phyloP scores from a whole-genome alignment of 2,329 filamentous ascomycete species.

The Fusarium hostae region DNA sequence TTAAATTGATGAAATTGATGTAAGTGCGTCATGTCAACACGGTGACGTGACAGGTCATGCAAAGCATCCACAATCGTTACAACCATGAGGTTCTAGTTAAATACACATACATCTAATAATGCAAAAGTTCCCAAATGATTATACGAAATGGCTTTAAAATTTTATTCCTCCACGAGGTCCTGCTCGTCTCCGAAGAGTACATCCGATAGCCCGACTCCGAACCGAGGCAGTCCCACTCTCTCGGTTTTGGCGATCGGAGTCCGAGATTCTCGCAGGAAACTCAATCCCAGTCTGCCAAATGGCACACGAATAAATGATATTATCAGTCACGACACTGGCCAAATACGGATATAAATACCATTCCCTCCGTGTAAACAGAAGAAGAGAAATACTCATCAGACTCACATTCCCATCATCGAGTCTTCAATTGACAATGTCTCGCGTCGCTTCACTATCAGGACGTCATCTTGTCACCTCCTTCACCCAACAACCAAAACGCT shows the following conservation, averaged over 20 bases:
- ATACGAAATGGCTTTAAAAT: not conserved
- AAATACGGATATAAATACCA: not conserved
- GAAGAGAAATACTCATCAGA: fast-evolving
- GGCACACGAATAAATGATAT: not conserved
- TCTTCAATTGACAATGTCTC: not conserved
- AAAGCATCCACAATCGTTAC: not conserved
- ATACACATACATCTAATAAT: too few species aligned
- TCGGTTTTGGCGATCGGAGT: slow-evolving; percentile 6
- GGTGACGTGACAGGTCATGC: too few species aligned
- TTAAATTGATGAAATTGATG: too few species aligned
- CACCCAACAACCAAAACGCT: not conserved
- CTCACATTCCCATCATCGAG: not conserved
- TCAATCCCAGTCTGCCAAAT: not conserved
- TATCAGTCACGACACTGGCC: not conserved
- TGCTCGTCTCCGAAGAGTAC: not conserved
- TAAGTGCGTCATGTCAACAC: too few species aligned
- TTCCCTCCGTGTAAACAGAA: fast-evolving
- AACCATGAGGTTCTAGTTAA: too few species aligned
- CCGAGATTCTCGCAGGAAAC: slow-evolving; percentile 4
- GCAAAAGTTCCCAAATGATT: not conserved
- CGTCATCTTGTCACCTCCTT: slow-evolving; percentile 18
- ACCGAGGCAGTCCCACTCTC: slow-evolving; percentile 19
- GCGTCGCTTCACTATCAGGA: not conserved
- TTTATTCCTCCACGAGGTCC: not conserved
- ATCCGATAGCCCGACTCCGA: not conserved